Conservation (phyloP, 192 early-diverging fungal genomes). For the Linderina pennispora region DNA sequence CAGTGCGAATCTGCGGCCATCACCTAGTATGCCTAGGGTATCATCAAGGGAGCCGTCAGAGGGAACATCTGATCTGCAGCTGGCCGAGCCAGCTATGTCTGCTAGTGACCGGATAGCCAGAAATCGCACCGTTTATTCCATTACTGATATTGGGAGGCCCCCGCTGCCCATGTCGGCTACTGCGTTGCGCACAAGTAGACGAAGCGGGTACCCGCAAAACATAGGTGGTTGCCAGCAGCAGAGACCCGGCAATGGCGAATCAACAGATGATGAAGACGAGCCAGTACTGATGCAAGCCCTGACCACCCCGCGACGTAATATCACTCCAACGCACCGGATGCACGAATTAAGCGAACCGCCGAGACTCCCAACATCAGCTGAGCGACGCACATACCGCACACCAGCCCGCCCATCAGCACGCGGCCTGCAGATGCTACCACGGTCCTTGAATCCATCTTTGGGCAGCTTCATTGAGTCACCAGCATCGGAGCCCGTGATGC, state of each 20-base stretch:
- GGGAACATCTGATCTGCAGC: background rate
- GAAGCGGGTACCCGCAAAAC: background rate
- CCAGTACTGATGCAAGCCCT: slow-evolving; percentile 1
- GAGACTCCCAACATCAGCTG: too few relatives aligned
- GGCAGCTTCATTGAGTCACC: background rate
- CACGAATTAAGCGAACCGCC: too few relatives aligned
- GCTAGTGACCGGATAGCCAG: too few relatives aligned
- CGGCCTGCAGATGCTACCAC: too few relatives aligned
- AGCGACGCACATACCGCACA: too few relatives aligned
- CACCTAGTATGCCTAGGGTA: slow-evolving; percentile 1
- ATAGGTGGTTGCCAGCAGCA: background rate
- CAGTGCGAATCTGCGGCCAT: slow-evolving; percentile 11
- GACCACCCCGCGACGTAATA: slow-evolving; percentile 2
- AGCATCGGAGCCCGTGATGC: background rate
- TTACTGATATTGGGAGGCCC: background rate
- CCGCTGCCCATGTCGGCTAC: background rate
- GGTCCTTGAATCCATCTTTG: background rate
- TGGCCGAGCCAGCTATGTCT: too few relatives aligned
- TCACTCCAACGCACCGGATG: background rate
- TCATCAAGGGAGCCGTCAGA: background rate
- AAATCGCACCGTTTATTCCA: too few relatives aligned
- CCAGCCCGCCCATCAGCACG: too few relatives aligned
- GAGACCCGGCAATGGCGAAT: slow-evolving; percentile 12
- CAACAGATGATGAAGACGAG: slow-evolving; percentile 30
- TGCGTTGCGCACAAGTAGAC: background rate